phyloP scores from a whole-genome alignment of 768 basidiomycete species.

The Lactarius akahatsu region DNA sequence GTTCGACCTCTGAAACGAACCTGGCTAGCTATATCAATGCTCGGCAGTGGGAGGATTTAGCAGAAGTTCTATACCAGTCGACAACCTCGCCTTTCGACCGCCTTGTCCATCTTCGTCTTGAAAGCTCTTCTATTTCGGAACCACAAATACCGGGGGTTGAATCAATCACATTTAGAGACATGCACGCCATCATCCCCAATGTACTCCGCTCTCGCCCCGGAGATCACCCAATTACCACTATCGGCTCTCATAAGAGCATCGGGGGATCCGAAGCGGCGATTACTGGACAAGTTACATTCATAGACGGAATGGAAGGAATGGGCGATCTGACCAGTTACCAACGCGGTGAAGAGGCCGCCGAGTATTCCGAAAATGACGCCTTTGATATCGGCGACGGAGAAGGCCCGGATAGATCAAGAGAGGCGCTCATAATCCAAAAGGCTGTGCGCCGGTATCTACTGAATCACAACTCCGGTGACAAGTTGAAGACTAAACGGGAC shows the following conservation, averaged over 20 bases:
- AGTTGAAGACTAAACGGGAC: neutral
- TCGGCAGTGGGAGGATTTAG: neutral
- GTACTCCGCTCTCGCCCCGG: neutral
- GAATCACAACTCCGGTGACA: neutral
- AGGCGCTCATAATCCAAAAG: conserved; percentile 7
- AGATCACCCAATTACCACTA: neutral
- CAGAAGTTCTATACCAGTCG: conserved; percentile 10
- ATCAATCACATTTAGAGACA: neutral
- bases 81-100: conserved; percentile 10
- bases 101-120: conserved; percentile 6
- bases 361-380: conserved; percentile 10
- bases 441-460: conserved; percentile 4
- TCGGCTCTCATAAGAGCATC: neutral
- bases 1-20: neutral
- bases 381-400: neutral
- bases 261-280: neutral
- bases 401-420: conserved; percentile 8
- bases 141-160: neutral
- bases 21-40: conserved; percentile 2
- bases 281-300: neutral
- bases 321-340: neutral
- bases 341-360: neutral
- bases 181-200: conserved; percentile 4
- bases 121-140: neutral
- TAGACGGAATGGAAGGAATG: neutral